Evolutionary conservation across 805 yeast genomes (phyloP).

Genomic region (Cyberlindnera mycetangii): DNA sequence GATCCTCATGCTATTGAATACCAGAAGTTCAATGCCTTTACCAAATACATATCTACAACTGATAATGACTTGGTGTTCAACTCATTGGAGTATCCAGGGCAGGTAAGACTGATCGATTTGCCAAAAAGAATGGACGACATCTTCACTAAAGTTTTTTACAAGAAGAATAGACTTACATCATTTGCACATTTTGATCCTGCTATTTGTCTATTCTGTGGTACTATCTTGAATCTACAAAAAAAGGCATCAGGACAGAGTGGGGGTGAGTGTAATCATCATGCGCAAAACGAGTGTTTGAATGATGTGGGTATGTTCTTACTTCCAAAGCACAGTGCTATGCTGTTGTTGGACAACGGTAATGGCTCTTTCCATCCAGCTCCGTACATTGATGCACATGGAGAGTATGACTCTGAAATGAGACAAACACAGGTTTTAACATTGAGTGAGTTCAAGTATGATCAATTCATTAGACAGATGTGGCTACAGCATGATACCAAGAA

Average conservation of each 20-base stretch:
- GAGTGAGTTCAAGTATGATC: conserved; percentile 58
- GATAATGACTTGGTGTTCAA: conserved; percentile 22
- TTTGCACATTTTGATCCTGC: conserved; percentile 67
- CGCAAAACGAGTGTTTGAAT: conserved; percentile 56
- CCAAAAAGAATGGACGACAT: conserved; percentile 68
- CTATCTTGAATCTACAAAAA: conserved; percentile 63
- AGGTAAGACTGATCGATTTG: conserved; percentile 54
- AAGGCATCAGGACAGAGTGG: conserved; percentile 47
- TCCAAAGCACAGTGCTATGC: conserved; percentile 63
- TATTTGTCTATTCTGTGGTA: conserved; percentile 80
- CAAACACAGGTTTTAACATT: conserved; percentile 71
- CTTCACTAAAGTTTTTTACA: conserved; percentile 57
- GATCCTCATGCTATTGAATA: conserved; percentile 27
- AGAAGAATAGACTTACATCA: conserved; percentile 37
- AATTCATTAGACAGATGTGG: conserved; percentile 67
- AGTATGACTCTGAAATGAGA: conserved; percentile 68
- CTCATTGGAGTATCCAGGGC: conserved; percentile 60
- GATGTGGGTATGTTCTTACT: conserved; percentile 69
- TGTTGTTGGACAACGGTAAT: conserved; percentile 65
- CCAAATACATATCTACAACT: conserved; percentile 20
- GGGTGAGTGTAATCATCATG: conserved; percentile 84
- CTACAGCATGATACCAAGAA: conserved; percentile 76
- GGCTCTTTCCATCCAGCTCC: conserved; percentile 89
- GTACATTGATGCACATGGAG: conserved; percentile 83
- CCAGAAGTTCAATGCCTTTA: conserved; percentile 17